A percentile compares a stretch with the other conserved stretches of the same genome.
These are phyloP conservation scores for Capsicum pubescens DNA, from an alignment of 257 asterid genomes.

Conservation along the genomic window DNA sequence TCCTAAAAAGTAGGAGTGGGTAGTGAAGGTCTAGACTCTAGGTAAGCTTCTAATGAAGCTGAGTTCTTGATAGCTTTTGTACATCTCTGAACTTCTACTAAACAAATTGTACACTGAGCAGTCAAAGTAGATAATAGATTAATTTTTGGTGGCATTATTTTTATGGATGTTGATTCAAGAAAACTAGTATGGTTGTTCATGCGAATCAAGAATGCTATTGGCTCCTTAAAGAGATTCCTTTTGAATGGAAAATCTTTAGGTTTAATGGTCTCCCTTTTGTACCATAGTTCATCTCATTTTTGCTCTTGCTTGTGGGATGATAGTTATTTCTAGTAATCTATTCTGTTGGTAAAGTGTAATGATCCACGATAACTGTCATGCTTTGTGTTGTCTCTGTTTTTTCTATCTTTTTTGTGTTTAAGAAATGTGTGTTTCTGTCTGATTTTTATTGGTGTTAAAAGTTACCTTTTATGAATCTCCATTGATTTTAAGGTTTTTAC, in stretches of 20 bases:
- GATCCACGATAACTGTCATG: not conserved
- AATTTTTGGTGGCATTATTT: not conserved
- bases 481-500: constrained; percentile 28
- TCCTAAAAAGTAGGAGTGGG: not conserved
- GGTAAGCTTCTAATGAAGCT: not conserved
- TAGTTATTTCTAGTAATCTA: not conserved
- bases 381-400: not conserved
- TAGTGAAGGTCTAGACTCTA: not conserved
- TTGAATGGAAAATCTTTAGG: not conserved
- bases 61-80: not conserved
- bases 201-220: not conserved
- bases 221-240: not conserved
- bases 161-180: not conserved
- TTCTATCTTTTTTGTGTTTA: not conserved
- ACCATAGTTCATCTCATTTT: not conserved
- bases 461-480: not conserved
- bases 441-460: not conserved
- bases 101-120: not conserved
- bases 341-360: not conserved
- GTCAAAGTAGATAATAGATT: not conserved
- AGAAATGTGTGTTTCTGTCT: not conserved
- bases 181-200: not conserved
- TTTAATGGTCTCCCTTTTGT: not conserved
- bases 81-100: not conserved
- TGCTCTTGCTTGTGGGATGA: not conserved